Base-by-base conservation (phyloP, 83 land plant species). In the Larix sibirica region DNA sequence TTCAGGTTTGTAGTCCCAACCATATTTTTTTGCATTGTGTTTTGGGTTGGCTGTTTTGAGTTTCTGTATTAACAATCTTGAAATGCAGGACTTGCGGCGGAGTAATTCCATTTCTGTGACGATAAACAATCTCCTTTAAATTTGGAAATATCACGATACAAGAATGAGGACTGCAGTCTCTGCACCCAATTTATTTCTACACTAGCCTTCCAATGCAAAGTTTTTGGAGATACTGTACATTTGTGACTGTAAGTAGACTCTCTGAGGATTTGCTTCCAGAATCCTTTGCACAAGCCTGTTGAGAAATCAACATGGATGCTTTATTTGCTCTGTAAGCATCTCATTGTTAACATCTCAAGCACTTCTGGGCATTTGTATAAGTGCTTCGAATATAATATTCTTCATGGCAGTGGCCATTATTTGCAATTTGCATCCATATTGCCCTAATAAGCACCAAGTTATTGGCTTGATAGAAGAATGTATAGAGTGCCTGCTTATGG, bases 101-200 rank as follows among this genome's bases (percentile, higher is more conserved):
- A 90, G 94, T 61, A 91, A 92, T 80, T 88, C 88, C 60, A 89
- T 79, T 4, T 78, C 89, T 64, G 84, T 87, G 18, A 92, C 96
- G 38, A 94, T 94, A 84, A 92, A 94, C 86, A 94, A 94, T 85
- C 88, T 94, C 58, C 90, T 93, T n/a, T 85, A 42, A 24, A 21
- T 79, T 58, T 78, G 85, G 77, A 33, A 74, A 3, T 4, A 81
- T 69, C 38, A 28, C 16, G 42, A 69, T 36, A 14, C 76, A 71
- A 71, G 9, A 4, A 70, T 69, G 40, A 70, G 6, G 76, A 20
- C 23, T 20, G 38, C 56, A 73, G 54, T 71, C 76, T 73, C 26
- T 14, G 50, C 77, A 42, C 56, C 56, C 24, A 73, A 42, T 73
- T n/a, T 2, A 73, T 9, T 20, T 71, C 44, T 42, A 73, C 77